A percentile compares a stretch with the other conserved stretches of the same genome.
These are phyloP conservation scores for Viridothelium virens DNA, from an alignment of 495 filamentous ascomycete species.

Conservation along the genomic window DNA sequence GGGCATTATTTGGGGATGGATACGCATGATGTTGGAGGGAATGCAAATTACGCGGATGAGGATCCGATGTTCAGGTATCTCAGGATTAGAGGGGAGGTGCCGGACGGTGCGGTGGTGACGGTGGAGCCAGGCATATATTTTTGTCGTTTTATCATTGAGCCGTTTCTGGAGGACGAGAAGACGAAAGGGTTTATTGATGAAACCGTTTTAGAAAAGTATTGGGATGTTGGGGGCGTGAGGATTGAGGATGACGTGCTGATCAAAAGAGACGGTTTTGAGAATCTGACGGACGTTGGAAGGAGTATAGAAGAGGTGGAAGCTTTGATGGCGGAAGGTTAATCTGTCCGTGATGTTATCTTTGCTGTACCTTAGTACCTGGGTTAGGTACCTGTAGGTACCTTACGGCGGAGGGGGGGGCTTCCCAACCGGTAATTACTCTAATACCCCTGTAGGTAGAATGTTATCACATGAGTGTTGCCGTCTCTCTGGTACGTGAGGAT, in stretches of 20 bases:
- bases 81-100: constrained; percentile 67
- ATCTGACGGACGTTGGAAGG: constrained; percentile 72
- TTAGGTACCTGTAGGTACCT: too few species aligned
- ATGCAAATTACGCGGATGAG: constrained; percentile 74
- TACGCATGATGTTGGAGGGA: constrained; percentile 84
- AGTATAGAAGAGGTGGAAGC: constrained; percentile 61
- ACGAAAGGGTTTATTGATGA: constrained; percentile 66
- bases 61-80: constrained; percentile 83
- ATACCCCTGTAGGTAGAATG: too few species aligned
- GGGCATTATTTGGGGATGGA: constrained; percentile 94
- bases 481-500: too few species aligned
- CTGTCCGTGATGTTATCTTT: too few species aligned
- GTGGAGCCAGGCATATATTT: constrained; percentile 95
- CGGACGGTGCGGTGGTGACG: constrained; percentile 72
- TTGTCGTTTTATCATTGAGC: constrained; percentile 84
- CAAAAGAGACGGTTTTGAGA: constrained; percentile 66
- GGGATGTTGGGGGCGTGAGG: constrained; percentile 80
- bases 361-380: too few species aligned
- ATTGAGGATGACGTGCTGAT: constrained; percentile 74
- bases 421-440: too few species aligned
- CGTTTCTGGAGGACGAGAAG: constrained; percentile 62
- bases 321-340: constrained; percentile 21
- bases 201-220: constrained; percentile 69
- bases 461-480: too few species aligned
- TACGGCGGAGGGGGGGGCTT: too few species aligned